Conservation (phyloP, 257 asterid genomes). For the Solanum okadae region DNA sequence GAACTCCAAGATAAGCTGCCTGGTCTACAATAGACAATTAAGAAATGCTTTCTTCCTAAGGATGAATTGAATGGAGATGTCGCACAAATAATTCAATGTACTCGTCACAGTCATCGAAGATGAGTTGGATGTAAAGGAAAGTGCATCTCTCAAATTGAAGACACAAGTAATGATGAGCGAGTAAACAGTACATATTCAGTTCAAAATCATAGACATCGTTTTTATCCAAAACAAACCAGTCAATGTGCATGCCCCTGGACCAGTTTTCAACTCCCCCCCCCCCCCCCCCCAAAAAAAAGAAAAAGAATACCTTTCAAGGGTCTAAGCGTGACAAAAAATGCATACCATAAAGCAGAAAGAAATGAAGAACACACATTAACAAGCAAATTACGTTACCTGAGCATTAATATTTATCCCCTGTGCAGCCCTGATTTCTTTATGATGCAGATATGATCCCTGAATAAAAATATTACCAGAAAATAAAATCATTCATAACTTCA, state of each 20-base stretch:
- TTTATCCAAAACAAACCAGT: neutral
- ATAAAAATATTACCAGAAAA: neutral
- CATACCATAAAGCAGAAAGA: neutral
- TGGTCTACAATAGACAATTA: neutral
- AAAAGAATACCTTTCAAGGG: neutral
- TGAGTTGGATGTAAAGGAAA: neutral
- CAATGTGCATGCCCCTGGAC: neutral
- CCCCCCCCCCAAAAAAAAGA: too few relatives aligned
- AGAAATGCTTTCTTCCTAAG: neutral
- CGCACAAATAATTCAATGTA: neutral
- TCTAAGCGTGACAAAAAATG: neutral
- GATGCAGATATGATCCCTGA: constrained; percentile 88
- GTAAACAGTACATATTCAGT: neutral
- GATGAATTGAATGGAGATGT: neutral
- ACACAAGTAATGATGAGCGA: neutral
- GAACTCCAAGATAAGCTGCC: neutral
- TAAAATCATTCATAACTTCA: neutral
- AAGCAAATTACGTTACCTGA: constrained; percentile 41
- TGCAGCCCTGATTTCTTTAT: constrained; percentile 93
- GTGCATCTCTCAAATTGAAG: neutral
- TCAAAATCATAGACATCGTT: neutral
- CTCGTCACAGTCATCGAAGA: neutral
- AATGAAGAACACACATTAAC: neutral
- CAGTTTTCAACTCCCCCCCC: neutral
- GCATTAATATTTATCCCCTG: constrained; percentile 93